Evolutionary conservation across 164 flowering plant species (phyloP).

Genomic region (Aristolochia californica): DNA sequence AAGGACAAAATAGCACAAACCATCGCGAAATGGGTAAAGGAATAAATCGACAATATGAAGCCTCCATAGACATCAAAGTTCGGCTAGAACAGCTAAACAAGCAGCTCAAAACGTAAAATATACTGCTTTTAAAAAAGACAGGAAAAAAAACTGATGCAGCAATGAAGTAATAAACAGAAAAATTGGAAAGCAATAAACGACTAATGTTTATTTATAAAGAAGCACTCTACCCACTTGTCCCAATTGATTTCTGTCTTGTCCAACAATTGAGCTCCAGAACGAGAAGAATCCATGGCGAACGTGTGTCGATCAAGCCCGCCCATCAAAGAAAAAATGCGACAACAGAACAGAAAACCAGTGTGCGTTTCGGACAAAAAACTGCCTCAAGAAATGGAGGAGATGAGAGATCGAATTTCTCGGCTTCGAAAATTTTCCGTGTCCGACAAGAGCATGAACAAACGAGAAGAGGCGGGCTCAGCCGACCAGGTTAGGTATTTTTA

Average conservation of each 20-base stretch:
- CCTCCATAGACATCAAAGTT: background rate
- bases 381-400: no score
- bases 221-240: constrained; percentile 73
- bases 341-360: no score
- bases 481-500: no score
- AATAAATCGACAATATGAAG: background rate
- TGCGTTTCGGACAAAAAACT: no score
- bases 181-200: background rate
- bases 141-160: background rate
- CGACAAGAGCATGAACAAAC: no score
- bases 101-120: background rate
- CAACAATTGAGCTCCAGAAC: constrained; percentile 28
- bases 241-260: constrained; percentile 74
- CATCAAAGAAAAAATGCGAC: background rate
- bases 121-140: background rate
- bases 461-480: no score
- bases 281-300: constrained; percentile 36
- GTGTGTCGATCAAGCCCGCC: background rate
- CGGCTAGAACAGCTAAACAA: background rate
- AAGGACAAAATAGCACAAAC: background rate
- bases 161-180: background rate
- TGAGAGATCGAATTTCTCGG: no score
- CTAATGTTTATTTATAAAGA: no score
- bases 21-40: background rate
- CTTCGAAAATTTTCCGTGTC: no score